Evolutionary conservation across 2,329 filamentous ascomycete species (phyloP), one percentile per base, ranked within the genome.

Genomic region (Neonectria ditissima): DNA sequence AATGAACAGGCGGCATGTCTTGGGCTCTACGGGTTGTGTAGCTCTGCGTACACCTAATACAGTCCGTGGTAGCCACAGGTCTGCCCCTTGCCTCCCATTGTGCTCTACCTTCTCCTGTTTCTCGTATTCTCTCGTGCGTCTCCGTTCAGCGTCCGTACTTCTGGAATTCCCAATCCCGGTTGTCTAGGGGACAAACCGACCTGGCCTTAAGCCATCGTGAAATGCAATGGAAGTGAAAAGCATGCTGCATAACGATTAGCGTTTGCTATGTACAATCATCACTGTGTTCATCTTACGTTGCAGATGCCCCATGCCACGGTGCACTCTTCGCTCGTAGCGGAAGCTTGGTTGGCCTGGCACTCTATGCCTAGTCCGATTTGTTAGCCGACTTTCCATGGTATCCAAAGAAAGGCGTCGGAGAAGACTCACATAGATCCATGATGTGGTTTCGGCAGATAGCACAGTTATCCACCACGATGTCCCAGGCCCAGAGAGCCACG

Each of bases 201-300:
- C 96, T 91, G n/a, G 96, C 97, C 86, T 99, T 99, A 63, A 99
- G 85, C 96, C 96, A 99, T 81, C 96, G 89, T 13, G 96, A 98
- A 77, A 99, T 99, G 84, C 96, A 99, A 83, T 99, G 96, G 83
- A 99, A 99, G 81, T 99, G 96, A 86, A 99, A 99, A 30, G 96
- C 96, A 77, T 99, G 96, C 96, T 99, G 47, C 44, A 65, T 30
- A 65, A 18, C 37, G 43, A 70, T 85, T 74, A 85, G 82, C 66
- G 41, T 44, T 16, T 48, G 24, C 24, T 20, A 37, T 24, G 45
- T 30, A 22, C 37, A 24, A 20, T 16, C 26, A 34, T 30, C 57
- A 11, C 41, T 48, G 18, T 26, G 43, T 44, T n/a, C 14, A 45
- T 54, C 92, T 81, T 82, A 97, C 96, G 77, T 99, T 99, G 86